phyloP scores from a whole-genome alignment of 345 rosid species.

The Viola odorata region DNA sequence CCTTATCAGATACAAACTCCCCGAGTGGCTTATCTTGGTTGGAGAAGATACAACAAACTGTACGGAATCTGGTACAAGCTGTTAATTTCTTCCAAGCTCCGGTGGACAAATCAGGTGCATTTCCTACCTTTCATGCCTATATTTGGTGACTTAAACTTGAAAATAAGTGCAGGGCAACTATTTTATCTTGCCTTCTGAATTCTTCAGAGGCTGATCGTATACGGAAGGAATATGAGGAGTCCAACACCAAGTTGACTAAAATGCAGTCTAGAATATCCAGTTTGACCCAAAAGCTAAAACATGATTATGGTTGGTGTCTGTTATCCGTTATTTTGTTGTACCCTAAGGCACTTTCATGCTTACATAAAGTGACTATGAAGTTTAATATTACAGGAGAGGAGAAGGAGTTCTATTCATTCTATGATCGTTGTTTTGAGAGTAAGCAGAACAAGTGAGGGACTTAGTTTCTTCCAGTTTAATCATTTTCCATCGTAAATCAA shows the following conservation, averaged over 20 bases:
- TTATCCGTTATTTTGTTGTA: constrained; percentile 10
- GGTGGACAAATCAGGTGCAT: constrained; percentile 62
- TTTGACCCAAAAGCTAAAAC: constrained; percentile 68
- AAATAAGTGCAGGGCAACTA: neutral
- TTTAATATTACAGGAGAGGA: constrained; percentile 58
- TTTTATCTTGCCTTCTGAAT: constrained; percentile 18
- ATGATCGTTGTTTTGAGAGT: constrained; percentile 74
- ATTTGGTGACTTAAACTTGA: no score
- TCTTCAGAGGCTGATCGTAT: constrained; percentile 69
- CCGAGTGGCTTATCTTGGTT: constrained; percentile 61
- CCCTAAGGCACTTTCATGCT: constrained; percentile 6
- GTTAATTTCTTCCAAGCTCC: constrained; percentile 73
- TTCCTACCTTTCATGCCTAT: neutral
- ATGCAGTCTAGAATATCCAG: constrained; percentile 80
- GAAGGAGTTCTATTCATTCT: constrained; percentile 85
- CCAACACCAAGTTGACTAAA: constrained; percentile 64
- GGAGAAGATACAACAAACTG: constrained; percentile 68
- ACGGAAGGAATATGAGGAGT: constrained; percentile 78
- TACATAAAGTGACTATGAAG: constrained; percentile 17
- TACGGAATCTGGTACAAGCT: constrained; percentile 53
- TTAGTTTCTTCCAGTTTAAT: constrained; percentile 1
- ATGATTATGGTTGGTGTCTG: constrained; percentile 75
- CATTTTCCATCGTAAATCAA: constrained; percentile 4
- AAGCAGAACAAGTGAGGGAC: constrained; percentile 74
- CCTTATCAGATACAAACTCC: constrained; percentile 38